Percentiles rank a stretch among this genome's conserved stretches.
Conservation (phyloP, 2,329 filamentous ascomycete genomes). For the Ceratocystis colombiana region DNA sequence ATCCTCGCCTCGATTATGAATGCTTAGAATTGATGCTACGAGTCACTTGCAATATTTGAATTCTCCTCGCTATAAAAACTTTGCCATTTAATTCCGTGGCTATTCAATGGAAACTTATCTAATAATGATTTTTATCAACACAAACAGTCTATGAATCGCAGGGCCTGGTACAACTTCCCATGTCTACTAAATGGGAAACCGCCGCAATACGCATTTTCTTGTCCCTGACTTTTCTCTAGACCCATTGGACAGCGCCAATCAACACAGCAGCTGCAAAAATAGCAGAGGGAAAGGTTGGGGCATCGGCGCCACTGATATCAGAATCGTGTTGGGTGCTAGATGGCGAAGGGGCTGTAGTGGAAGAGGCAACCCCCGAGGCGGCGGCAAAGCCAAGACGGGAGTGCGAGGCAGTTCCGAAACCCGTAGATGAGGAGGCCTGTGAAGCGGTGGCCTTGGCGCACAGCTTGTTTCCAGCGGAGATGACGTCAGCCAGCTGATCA, state of each 20-base stretch:
- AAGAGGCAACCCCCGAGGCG: conserved; percentile 18
- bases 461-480: conserved; percentile 30
- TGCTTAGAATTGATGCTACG: no score
- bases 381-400: conserved; percentile 17
- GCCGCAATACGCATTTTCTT: not conserved
- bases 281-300: conserved; percentile 31
- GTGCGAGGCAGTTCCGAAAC: conserved; percentile 2
- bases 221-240: not conserved
- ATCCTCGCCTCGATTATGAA: no score
- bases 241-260: not conserved
- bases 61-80: not conserved
- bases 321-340: conserved; percentile 26
- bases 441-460: conserved; percentile 30
- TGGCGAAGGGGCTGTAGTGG: conserved; percentile 1
- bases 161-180: not conserved
- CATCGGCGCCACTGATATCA: conserved; percentile 30
- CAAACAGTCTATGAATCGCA: not conserved
- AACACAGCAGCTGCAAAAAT: conserved; percentile 30
- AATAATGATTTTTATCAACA: not conserved
- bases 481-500: conserved; percentile 31
- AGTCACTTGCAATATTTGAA: no score
- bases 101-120: no score
- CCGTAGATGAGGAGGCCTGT: conserved; percentile 18
- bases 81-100: no score
- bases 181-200: not conserved